Evolutionary conservation across 768 basidiomycete species (phyloP).

Genomic region (Cystofilobasidium capitatum): DNA sequence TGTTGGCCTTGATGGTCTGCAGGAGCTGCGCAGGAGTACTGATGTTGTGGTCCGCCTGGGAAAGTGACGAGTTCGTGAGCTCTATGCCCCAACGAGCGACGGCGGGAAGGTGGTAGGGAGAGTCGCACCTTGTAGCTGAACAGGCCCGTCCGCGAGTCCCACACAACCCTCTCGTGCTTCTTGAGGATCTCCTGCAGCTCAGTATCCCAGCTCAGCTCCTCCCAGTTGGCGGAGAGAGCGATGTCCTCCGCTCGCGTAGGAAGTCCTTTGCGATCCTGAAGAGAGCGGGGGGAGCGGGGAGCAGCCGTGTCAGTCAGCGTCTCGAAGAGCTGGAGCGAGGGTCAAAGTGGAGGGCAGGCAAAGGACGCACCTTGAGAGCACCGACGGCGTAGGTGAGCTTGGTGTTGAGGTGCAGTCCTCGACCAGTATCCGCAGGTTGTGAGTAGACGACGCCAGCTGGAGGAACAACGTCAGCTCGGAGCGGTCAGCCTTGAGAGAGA

Average conservation of each 20-base stretch:
- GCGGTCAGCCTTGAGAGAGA: not conserved
- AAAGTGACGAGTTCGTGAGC: not conserved
- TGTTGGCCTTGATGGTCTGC: slow-evolving; percentile 68
- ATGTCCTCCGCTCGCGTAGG: slow-evolving; percentile 84
- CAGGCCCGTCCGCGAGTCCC: slow-evolving; percentile 72
- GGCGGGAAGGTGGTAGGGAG: not conserved
- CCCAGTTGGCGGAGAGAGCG: slow-evolving; percentile 64
- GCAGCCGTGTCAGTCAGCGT: not conserved
- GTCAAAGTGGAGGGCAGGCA: not conserved
- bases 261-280: slow-evolving; percentile 38
- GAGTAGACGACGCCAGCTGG: slow-evolving; percentile 64
- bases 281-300: not conserved
- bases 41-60: slow-evolving; percentile 74
- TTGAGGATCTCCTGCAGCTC: slow-evolving; percentile 70
- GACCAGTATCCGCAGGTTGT: slow-evolving; percentile 76
- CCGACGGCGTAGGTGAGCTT: slow-evolving; percentile 77
- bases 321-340: not conserved
- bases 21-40: slow-evolving; percentile 72
- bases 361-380: slow-evolving; percentile 57
- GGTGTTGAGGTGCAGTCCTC: slow-evolving; percentile 71
- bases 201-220: slow-evolving; percentile 59
- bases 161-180: slow-evolving; percentile 65
- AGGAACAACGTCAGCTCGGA: not conserved
- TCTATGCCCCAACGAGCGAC: not conserved
- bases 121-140: slow-evolving; percentile 69